Base-by-base conservation (phyloP, 2,329 filamentous ascomycete species). In the Aspergillus quadrilineatus region DNA sequence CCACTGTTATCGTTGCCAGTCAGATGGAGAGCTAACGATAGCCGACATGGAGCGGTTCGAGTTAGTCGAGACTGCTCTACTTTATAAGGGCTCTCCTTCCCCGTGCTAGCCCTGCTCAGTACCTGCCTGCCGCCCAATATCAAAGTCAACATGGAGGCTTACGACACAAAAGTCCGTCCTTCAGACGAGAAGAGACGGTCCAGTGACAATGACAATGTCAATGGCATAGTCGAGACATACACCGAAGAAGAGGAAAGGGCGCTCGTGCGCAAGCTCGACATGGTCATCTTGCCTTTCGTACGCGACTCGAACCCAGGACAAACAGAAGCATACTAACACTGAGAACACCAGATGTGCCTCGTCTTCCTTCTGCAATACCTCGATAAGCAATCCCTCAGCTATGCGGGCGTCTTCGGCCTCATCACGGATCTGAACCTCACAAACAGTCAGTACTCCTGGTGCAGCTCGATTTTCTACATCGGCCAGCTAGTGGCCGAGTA, bases 301-400 rank as follows among this genome's bases (percentile, higher is more conserved):
- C 17, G 47, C 36, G 15, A 12, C 10, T 14, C 5, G 14, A 8
- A 9, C 30, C 15, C 15, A 36, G 5, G 17, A 9, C 17, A 43
- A 17, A 10, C 37, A n/a, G 6, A 14, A n/a, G 8, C 10, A n/a
- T 29, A 22, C 22, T 22, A 34, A 34, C n/a, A 36, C 46, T 37
- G 34, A 49, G n/a, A n/a, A 26, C 17, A 4, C n/a, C n/a, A 49
- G 37, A 58, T 61, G 57, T n/a, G 57, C 2, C 9, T 53, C 26
- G 51, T 54, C 4, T 62, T 60, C 15, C 57, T 62, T 53, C 44
- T 62, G 22, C 50, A 54, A 9, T 62, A 53, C 37, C 55, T 62
- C 6, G 60, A 62, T 45, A 62, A 62, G 30, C 50, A 53, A 22
- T 45, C 53, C 3, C 26, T 58, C 6, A 48, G 36, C 26, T 41